phyloP scores from a whole-genome alignment of 768 basidiomycete genomes.

The Sarcodon aspratus region DNA sequence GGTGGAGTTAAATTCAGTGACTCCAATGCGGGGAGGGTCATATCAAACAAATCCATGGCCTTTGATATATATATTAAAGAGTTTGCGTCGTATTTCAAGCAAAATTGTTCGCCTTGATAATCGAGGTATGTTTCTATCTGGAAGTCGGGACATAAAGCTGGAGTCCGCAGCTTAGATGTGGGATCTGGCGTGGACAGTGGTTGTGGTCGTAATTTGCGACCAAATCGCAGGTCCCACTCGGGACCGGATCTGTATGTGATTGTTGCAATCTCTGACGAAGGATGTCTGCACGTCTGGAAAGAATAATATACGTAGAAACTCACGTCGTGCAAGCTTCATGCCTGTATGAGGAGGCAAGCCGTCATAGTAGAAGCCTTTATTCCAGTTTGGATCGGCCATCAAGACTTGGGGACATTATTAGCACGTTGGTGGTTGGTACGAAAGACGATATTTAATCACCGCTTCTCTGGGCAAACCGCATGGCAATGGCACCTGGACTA shows the following conservation, averaged over 20 bases:
- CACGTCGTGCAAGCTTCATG: constrained; percentile 97
- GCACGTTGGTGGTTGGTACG: neutral
- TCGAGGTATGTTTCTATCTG: constrained; percentile 98
- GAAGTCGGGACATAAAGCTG: constrained; percentile 92
- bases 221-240: constrained; percentile 99
- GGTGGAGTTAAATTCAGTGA: constrained; percentile 45
- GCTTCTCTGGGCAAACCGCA: constrained; percentile 93
- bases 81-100: constrained; percentile 98
- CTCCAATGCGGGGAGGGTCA: constrained; percentile 68
- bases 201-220: constrained; percentile 50
- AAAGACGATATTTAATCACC: constrained; percentile 38
- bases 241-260: constrained; percentile 98
- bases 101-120: constrained; percentile 95
- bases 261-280: constrained; percentile 81
- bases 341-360: constrained; percentile 91
- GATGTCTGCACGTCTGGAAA: constrained; percentile 1
- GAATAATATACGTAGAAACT: constrained; percentile 17
- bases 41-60: constrained; percentile 98
- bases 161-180: constrained; percentile 22
- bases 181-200: constrained; percentile 10
- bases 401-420: constrained; percentile 49
- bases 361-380: constrained; percentile 96
- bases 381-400: constrained; percentile 99
- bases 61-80: constrained; percentile 98
- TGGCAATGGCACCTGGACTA: constrained; percentile 84